Conservation (phyloP, 371 early-diverging fungal species). For the Chytridiales sp. region DNA sequence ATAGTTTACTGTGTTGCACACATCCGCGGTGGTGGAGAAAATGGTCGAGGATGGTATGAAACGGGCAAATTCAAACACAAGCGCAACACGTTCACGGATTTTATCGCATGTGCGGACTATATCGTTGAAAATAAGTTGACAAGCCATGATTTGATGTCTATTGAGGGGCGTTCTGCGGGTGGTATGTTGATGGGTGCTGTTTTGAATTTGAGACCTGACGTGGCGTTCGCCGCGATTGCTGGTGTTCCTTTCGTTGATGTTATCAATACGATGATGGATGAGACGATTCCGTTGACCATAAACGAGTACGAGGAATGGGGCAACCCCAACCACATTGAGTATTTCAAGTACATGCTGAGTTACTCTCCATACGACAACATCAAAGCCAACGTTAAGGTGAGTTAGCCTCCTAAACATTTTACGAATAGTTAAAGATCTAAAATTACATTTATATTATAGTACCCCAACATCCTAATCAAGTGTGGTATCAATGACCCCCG, state of each 20-base stretch:
- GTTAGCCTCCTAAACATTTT: neutral
- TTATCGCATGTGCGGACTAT: conserved; percentile 40
- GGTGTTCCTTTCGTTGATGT: conserved; percentile 56
- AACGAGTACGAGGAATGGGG: conserved; percentile 56
- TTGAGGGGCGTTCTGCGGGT: conserved; percentile 50
- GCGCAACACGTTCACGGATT: conserved; percentile 51
- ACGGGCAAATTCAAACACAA: conserved; percentile 49
- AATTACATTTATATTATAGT: conserved; percentile 11
- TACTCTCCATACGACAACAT: conserved; percentile 54
- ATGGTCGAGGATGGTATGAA: conserved; percentile 49
- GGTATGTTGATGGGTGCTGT: conserved; percentile 50
- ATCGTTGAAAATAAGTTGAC: conserved; percentile 38
- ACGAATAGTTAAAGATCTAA: neutral
- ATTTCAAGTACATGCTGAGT: conserved; percentile 47
- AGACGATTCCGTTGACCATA: conserved; percentile 43
- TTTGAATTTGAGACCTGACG: conserved; percentile 43
- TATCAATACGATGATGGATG: conserved; percentile 52
- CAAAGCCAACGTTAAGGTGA: conserved; percentile 14
- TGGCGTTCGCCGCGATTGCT: conserved; percentile 38
- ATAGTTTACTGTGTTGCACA: conserved; percentile 36
- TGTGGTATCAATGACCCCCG: conserved; percentile 67
- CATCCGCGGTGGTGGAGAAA: conserved; percentile 51
- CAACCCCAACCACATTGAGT: conserved; percentile 46
- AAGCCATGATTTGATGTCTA: conserved; percentile 34
- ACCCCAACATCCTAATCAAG: conserved; percentile 59